phyloP scores from a whole-genome alignment of 495 filamentous ascomycete species.

The Neurospora pannonica region DNA sequence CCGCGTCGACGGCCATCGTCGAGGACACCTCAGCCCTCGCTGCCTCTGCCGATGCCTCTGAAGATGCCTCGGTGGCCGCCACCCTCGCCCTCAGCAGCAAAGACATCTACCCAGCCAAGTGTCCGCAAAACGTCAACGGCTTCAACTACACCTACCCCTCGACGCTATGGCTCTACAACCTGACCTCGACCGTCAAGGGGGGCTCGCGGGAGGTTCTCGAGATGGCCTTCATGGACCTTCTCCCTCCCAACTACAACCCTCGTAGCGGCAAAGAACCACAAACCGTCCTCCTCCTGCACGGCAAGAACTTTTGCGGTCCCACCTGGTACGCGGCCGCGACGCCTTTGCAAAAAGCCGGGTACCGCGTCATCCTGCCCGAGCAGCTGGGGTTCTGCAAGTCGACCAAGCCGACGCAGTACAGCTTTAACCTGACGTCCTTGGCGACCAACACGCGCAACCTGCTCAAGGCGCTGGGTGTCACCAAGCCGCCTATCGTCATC shows the following conservation, averaged over 20 bases:
- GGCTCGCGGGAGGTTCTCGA: constrained; percentile 10
- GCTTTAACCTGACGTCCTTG: constrained; percentile 34
- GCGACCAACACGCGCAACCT: constrained; percentile 31
- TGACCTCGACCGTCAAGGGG: constrained; percentile 25
- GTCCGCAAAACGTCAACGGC: constrained; percentile 25
- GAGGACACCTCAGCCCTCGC: not conserved
- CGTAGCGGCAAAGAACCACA: constrained; percentile 9
- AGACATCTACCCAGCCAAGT: constrained; percentile 6
- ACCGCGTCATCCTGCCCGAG: constrained; percentile 36
- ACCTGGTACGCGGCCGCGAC: constrained; percentile 31
- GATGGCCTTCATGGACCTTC: constrained; percentile 41
- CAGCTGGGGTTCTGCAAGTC: constrained; percentile 42
- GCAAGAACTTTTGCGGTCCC: constrained; percentile 37
- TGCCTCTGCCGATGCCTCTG: not conserved
- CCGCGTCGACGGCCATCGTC: not conserved
- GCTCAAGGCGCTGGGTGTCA: constrained; percentile 15
- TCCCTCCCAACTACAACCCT: constrained; percentile 12
- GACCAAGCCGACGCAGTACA: constrained; percentile 32
- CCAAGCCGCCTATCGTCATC: constrained; percentile 27
- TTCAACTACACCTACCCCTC: constrained; percentile 36
- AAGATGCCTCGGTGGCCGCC: constrained; percentile 5
- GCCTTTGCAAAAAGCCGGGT: constrained; percentile 24
- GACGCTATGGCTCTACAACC: constrained; percentile 29
- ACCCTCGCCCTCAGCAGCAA: constrained; percentile 14
- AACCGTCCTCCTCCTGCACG: constrained; percentile 32